Evolutionary conservation across 352 stramenopile species (phyloP).

Genomic region (Aphanomyces stellatus): DNA sequence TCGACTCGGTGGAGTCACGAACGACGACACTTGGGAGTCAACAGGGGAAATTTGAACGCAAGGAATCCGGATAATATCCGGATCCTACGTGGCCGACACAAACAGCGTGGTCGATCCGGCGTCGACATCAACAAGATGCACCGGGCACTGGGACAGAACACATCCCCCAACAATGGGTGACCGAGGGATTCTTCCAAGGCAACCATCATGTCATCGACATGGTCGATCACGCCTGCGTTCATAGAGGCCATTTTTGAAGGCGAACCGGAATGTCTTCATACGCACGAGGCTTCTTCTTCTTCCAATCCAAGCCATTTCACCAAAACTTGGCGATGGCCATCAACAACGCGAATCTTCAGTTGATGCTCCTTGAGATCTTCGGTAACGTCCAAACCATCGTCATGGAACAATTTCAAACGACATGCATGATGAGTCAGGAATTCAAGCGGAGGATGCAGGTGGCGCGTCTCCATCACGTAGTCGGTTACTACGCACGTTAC

Average conservation of each 20-base stretch:
- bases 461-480: background rate
- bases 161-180: background rate
- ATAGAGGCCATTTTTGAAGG: background rate
- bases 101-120: too few species aligned
- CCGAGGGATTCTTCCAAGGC: background rate
- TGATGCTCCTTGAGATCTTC: background rate
- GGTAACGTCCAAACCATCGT: background rate
- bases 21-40: too few species aligned
- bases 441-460: background rate
- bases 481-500: background rate
- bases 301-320: conserved; percentile 6
- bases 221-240: background rate
- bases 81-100: too few species aligned
- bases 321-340: background rate
- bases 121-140: too few species aligned
- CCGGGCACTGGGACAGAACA: too few species aligned
- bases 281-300: background rate
- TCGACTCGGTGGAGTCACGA: too few species aligned
- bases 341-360: background rate
- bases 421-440: background rate
- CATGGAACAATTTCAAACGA: background rate
- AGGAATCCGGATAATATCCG: too few species aligned
- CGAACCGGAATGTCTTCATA: conserved; percentile 5
- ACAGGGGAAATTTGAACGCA: too few species aligned
- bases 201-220: background rate